phyloP scores from a whole-genome alignment of 2,329 filamentous ascomycete genomes.

The Diaporthe helianthi region DNA sequence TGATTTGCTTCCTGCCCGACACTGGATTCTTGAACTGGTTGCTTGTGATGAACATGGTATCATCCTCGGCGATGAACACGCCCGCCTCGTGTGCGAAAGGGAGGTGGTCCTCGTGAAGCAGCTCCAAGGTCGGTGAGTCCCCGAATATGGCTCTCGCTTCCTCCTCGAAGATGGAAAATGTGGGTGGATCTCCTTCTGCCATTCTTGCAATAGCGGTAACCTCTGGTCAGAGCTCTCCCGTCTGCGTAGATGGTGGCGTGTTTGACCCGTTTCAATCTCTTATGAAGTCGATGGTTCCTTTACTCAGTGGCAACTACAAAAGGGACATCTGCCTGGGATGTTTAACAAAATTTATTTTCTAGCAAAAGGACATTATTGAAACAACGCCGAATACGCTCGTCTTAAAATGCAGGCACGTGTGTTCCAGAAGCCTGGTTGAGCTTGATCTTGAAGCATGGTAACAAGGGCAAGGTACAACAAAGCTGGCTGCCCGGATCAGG shows the following conservation, averaged over 20 bases:
- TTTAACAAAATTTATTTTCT: too few relatives aligned
- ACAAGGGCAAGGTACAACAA: not conserved
- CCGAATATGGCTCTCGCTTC: constrained; percentile 43
- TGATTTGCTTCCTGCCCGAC: constrained; percentile 39
- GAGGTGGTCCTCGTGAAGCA: constrained; percentile 47
- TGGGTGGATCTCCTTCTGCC: not conserved
- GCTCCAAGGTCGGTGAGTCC: constrained; percentile 44
- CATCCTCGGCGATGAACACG: constrained; percentile 23
- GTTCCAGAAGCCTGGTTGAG: not conserved
- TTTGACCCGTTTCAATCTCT: too few relatives aligned
- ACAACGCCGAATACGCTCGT: not conserved
- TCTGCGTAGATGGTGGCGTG: too few relatives aligned
- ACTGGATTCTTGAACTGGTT: constrained; percentile 41
- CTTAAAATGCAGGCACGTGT: not conserved
- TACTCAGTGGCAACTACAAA: too few relatives aligned
- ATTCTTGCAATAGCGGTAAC: not conserved
- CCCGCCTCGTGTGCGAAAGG: constrained; percentile 58
- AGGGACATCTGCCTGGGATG: too few relatives aligned
- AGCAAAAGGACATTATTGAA: not conserved
- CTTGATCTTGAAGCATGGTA: not conserved
- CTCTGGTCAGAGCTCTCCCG: not conserved
- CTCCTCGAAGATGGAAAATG: constrained; percentile 28
- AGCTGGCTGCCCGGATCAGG: not conserved
- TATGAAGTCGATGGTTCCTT: too few relatives aligned
- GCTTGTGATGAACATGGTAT: constrained; percentile 43